These are phyloP conservation scores for Apiospora malaysiana DNA, from an alignment of 2,329 filamentous ascomycete genomes.

Conservation along the genomic window DNA sequence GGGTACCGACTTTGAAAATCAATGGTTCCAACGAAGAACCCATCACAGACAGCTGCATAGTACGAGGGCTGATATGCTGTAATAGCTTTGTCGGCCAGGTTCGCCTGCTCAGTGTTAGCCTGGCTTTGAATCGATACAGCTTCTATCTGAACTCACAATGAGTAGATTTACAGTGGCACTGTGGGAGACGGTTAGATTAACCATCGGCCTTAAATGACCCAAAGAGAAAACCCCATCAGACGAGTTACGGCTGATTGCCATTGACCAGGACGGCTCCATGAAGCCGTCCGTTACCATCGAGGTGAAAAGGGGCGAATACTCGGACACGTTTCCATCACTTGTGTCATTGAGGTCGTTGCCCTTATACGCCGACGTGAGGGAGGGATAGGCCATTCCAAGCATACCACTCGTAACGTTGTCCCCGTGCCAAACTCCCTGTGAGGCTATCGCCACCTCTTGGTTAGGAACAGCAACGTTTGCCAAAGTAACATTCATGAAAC, in stretches of 20 bases:
- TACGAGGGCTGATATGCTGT: constrained; percentile 55
- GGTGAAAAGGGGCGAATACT: constrained; percentile 57
- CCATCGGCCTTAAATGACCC: constrained; percentile 50
- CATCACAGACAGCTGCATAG: constrained; percentile 59
- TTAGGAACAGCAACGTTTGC: constrained; percentile 50
- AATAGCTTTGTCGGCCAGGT: constrained; percentile 41
- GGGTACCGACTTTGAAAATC: constrained; percentile 51
- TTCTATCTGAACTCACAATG: constrained; percentile 44
- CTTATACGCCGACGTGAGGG: constrained; percentile 54
- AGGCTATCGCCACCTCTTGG: constrained; percentile 57
- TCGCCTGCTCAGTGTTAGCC: constrained; percentile 44
- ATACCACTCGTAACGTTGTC: constrained; percentile 59
- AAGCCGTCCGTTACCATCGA: constrained; percentile 52
- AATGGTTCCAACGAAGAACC: constrained; percentile 50
- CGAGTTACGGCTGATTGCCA: constrained; percentile 54
- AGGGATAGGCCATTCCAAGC: constrained; percentile 57
- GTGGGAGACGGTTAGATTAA: constrained; percentile 37
- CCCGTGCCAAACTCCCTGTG: constrained; percentile 56
- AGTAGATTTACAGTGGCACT: constrained; percentile 47
- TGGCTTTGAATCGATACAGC: neutral
- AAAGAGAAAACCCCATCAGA: constrained; percentile 52
- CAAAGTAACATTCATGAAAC: constrained; percentile 51
- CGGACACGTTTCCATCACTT: constrained; percentile 43
- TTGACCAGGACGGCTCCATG: constrained; percentile 52
- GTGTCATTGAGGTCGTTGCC: constrained; percentile 46